These are phyloP conservation scores for Lobulomyces angularis DNA, from an alignment of 192 early-diverging fungal genomes.

Conservation along the genomic window DNA sequence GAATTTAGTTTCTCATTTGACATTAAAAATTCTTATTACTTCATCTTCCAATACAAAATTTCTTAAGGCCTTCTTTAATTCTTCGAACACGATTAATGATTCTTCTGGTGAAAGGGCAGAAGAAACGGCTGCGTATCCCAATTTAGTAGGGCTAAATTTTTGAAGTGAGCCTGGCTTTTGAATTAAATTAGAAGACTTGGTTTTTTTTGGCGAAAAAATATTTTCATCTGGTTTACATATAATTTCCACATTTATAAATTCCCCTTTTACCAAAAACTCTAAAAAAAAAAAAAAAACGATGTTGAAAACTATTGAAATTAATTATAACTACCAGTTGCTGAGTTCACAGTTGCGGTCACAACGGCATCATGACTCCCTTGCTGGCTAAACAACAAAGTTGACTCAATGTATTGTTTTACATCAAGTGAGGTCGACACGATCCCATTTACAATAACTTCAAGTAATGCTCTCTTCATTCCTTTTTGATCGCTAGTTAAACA, in stretches of 20 bases:
- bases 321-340: not conserved
- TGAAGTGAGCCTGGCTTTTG: too few species aligned
- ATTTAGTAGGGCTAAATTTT: slow-evolving; percentile 11
- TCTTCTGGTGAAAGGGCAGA: slow-evolving; percentile 25
- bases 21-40: too few species aligned
- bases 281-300: too few species aligned
- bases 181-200: too few species aligned
- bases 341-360: not conserved
- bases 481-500: slow-evolving; percentile 18
- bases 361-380: not conserved
- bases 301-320: too few species aligned
- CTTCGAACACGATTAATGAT: slow-evolving; percentile 16
- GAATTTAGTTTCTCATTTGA: too few species aligned
- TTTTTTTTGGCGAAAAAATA: too few species aligned
- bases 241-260: too few species aligned
- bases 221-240: too few species aligned
- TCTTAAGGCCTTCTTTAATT: slow-evolving; percentile 10
- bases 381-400: slow-evolving; percentile 7
- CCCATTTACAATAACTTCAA: slow-evolving; percentile 24
- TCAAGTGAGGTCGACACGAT: slow-evolving; percentile 12
- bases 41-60: slow-evolving; percentile 26
- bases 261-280: too few species aligned
- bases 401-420: slow-evolving; percentile 12
- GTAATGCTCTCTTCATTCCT: slow-evolving; percentile 25
- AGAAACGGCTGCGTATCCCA: slow-evolving; percentile 16